These are phyloP conservation scores for Cystobasidiaceae sp. DNA, from an alignment of 1,284 basidiomycete species.

Conservation along the genomic window DNA sequence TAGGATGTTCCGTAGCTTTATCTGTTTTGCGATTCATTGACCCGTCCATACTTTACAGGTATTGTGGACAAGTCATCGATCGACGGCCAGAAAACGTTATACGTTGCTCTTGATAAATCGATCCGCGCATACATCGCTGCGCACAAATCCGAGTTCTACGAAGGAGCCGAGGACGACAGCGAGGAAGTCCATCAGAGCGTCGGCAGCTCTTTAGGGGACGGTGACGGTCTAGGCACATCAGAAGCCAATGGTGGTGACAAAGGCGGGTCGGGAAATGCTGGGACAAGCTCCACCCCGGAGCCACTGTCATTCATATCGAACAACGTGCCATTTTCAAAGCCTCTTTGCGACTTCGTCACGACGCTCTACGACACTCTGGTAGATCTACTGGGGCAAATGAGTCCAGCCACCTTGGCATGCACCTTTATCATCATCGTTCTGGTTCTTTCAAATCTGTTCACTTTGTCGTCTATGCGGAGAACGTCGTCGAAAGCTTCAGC, in stretches of 20 bases:
- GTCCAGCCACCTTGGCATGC: conserved; percentile 35
- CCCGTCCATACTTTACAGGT: conserved; percentile 52
- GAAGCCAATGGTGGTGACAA: neutral
- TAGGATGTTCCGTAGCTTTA: too few species aligned
- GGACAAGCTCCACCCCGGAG: neutral
- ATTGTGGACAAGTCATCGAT: conserved; percentile 88
- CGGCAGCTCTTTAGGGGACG: too few species aligned
- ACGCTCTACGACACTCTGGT: conserved; percentile 19
- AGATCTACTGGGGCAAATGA: conserved; percentile 19
- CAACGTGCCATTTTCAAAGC: conserved; percentile 5
- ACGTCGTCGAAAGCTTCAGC: conserved; percentile 1
- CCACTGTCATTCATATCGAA: conserved; percentile 3
- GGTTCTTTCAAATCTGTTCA: conserved; percentile 47
- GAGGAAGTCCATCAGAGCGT: neutral
- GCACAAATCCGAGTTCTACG: conserved; percentile 78
- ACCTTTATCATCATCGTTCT: conserved; percentile 43
- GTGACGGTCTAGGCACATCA: neutral
- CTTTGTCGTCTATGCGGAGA: conserved; percentile 31
- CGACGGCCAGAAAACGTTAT: conserved; percentile 91
- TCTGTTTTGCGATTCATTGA: too few species aligned
- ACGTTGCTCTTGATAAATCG: conserved; percentile 72
- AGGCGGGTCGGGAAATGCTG: neutral
- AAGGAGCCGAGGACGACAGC: conserved; percentile 11
- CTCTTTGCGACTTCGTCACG: conserved; percentile 19
- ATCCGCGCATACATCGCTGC: conserved; percentile 83